Percentiles rank a stretch among this genome's conserved stretches.
Evolutionary conservation across 2,329 filamentous ascomycete genomes (phyloP).

Genomic region (Fusarium lateritium): DNA sequence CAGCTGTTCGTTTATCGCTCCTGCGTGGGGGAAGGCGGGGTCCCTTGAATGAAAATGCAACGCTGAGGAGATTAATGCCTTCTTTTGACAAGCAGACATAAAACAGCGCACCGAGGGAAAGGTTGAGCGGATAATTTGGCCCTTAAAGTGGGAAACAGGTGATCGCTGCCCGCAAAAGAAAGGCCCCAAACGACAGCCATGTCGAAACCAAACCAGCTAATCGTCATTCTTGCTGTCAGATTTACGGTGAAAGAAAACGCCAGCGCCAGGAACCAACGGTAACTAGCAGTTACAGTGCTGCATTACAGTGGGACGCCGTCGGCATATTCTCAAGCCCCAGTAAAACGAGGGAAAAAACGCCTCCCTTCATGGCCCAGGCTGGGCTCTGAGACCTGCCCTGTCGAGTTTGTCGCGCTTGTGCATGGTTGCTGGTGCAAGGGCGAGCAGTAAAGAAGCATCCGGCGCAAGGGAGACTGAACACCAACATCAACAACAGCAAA

Average conservation of each 20-base stretch:
- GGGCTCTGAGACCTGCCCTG: neutral
- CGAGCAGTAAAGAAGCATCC: neutral
- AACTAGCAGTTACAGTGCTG: neutral
- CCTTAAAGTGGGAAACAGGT: neutral
- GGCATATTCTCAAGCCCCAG: neutral
- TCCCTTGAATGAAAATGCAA: slow-evolving; percentile 9
- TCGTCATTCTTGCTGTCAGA: neutral
- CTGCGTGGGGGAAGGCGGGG: slow-evolving; percentile 16
- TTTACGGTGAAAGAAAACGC: neutral
- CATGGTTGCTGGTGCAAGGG: slow-evolving; percentile 10
- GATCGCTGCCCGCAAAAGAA: neutral
- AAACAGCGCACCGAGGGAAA: neutral
- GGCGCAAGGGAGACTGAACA: slow-evolving; percentile 18
- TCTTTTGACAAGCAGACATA: neutral
- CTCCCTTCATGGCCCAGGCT: slow-evolving; percentile 3
- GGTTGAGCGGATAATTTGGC: neutral
- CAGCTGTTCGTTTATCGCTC: slow-evolving; percentile 34
- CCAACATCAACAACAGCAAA: neutral
- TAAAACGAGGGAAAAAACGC: neutral
- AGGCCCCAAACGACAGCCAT: neutral
- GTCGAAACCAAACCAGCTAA: neutral
- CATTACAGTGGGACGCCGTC: slow-evolving; percentile 9
- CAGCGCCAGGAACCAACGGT: slow-evolving; percentile 24
- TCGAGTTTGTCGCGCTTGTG: neutral
- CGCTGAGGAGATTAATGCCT: neutral